phyloP scores from a whole-genome alignment of 495 filamentous ascomycete species.

The Penicillium cataractarum region DNA sequence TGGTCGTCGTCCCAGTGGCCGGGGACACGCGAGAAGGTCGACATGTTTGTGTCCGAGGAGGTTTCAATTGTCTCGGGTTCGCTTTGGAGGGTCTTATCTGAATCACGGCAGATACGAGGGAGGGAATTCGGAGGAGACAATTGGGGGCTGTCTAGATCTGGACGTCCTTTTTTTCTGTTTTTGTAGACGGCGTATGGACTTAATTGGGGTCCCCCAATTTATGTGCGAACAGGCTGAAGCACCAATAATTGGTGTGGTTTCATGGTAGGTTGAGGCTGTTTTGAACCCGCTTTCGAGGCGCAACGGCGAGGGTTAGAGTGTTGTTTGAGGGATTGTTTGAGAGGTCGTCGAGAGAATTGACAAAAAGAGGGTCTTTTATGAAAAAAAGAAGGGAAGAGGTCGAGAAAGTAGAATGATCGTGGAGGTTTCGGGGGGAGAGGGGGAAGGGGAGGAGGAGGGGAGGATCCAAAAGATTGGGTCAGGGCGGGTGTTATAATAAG shows the following conservation, averaged over 20 bases:
- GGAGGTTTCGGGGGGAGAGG: not conserved
- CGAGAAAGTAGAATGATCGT: conserved; percentile 3
- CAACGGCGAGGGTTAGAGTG: conserved; percentile 9
- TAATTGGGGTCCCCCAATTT: conserved; percentile 11
- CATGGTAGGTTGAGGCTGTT: conserved; percentile 17
- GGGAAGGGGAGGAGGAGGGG: not conserved
- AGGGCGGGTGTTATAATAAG: conserved; percentile 14
- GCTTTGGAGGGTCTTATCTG: not conserved
- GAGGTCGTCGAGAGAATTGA: not conserved
- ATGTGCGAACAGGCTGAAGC: conserved; percentile 17
- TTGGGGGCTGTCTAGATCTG: too few relatives aligned
- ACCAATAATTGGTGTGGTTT: conserved; percentile 22
- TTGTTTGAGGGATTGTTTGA: not conserved
- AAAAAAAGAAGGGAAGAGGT: not conserved
- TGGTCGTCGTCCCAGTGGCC: conserved; percentile 32
- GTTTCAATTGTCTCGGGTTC: not conserved
- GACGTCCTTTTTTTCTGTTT: not conserved
- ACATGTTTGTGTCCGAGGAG: not conserved
- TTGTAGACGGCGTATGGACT: conserved; percentile 1
- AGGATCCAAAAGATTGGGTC: conserved; percentile 14
- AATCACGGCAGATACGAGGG: not conserved
- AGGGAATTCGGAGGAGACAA: not conserved
- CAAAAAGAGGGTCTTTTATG: not conserved
- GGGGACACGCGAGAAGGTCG: conserved; percentile 9
- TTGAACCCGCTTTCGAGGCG: conserved; percentile 7